Evolutionary conservation across 192 early-diverging fungal species (phyloP), one percentile per base, ranked within the genome.

Genomic region (Coemansia sp.): DNA sequence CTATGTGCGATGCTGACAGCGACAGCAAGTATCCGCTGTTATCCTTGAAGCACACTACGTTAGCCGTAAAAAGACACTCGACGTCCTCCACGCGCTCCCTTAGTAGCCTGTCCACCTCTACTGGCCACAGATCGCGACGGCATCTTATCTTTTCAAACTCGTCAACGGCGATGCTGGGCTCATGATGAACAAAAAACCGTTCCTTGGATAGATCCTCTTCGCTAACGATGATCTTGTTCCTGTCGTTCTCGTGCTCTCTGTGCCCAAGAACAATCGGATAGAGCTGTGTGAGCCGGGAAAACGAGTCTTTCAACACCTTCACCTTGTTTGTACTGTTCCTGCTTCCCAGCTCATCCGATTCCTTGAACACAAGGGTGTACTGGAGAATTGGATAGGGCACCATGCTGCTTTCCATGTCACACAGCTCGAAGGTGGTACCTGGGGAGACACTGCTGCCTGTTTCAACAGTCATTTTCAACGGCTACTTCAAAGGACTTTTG

Each of bases 41-140:
- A 48, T 62, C 55, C 23, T 48, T 31, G 6, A 69, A 47, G n/a
- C 56, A 59, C 17, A 62, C 48, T 10, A 61, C 36, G 3, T 25
- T 55, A 19, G 37, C 67, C 2, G 61, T 38, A 29, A 57, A 53
- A 27, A 69, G 55, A n/a, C 67, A 52, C 4, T 62, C 55, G 2
- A n/a, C 54, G 47, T 69, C 42, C 14, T 20, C n/a, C 25, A 55
- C 40, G 37, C 56, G 34, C 33, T 58, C 50, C 17, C 40, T 53
- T 8, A 69, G 31, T 20, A 62, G 30, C 25, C 17, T n/a, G n/a
- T 41, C 25, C 10, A 62, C 20, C 0, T 20, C 22, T 4, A 44
- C 25, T 1, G 67, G 67, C 67, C 67, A 69, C 45, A 58, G 15
- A 25, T 69, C 55, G n/a, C 55, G 67, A 27, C 67, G n/a, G 38